Conservation (phyloP, 345 rosid genomes). For the Linum usitatissimum region DNA sequence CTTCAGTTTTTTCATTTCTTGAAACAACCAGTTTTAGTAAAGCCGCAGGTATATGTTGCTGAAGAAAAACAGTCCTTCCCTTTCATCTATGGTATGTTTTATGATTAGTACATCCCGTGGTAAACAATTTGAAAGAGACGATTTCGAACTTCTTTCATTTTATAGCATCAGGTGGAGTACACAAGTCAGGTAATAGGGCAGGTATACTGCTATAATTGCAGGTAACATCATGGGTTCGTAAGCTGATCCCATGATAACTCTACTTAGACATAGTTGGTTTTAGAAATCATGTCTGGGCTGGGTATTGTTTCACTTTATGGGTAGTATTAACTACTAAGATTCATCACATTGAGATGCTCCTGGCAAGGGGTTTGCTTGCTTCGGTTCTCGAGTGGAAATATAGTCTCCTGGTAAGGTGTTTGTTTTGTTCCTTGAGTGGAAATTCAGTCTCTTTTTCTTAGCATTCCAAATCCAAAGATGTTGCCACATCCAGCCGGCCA, state of each 20-base stretch:
- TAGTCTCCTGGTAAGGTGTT: conserved; percentile 43
- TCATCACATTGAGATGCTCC: conserved; percentile 23
- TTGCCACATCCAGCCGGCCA: conserved; percentile 40
- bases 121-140: conserved; percentile 9
- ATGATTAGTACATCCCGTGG: conserved; percentile 1
- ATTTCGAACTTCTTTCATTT: conserved; percentile 17
- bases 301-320: conserved; percentile 25
- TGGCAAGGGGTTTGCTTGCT: conserved; percentile 38
- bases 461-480: conserved; percentile 34
- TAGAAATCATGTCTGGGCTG: conserved; percentile 21
- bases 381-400: conserved; percentile 14
- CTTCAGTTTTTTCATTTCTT: neutral
- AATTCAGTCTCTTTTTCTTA: conserved; percentile 15
- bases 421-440: conserved; percentile 16
- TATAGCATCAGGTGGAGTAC: conserved; percentile 22
- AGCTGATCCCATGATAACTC: conserved; percentile 16
- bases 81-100: neutral
- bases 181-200: conserved; percentile 34
- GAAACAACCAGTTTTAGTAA: neutral
- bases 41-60: neutral
- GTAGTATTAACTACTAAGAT: conserved; percentile 21
- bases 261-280: conserved; percentile 18
- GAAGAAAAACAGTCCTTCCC: neutral
- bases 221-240: conserved; percentile 20
- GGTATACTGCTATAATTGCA: conserved; percentile 34